Conservation (phyloP, 2,329 filamentous ascomycete genomes). For the Cercospora berteroae region DNA sequence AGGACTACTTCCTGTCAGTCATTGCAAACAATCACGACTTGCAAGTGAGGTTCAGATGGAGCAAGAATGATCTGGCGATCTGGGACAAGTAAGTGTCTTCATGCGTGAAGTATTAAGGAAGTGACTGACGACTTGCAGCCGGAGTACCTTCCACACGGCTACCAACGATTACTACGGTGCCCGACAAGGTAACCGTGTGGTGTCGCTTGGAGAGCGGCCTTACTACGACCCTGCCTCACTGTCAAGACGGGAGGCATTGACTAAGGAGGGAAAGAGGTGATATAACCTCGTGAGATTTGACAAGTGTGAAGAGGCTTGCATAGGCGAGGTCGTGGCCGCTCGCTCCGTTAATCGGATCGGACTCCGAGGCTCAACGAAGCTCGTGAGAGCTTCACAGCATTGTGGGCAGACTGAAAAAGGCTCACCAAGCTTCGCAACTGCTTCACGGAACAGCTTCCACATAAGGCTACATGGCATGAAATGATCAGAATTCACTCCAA, state of each 20-base stretch:
- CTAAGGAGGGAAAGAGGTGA: background rate
- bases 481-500: background rate
- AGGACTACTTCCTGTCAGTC: slow-evolving; percentile 29
- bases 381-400: background rate
- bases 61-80: slow-evolving; percentile 62
- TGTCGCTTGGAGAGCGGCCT: slow-evolving; percentile 26
- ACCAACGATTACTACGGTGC: slow-evolving; percentile 26
- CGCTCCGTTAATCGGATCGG: too few relatives aligned
- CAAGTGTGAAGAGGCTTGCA: too few relatives aligned
- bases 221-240: slow-evolving; percentile 24
- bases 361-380: too few relatives aligned
- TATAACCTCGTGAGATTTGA: too few relatives aligned
- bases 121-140: slow-evolving; percentile 4
- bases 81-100: slow-evolving; percentile 25
- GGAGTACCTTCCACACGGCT: slow-evolving; percentile 23
- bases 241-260: slow-evolving; percentile 21
- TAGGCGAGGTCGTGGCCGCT: too few relatives aligned
- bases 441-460: too few relatives aligned
- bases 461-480: background rate
- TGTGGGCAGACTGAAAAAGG: too few relatives aligned
- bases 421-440: too few relatives aligned
- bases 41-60: slow-evolving; percentile 66
- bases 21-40: slow-evolving; percentile 62
- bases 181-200: slow-evolving; percentile 22
- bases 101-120: background rate